Evolutionary conservation across 2,329 filamentous ascomycete species (phyloP), one percentile per base, ranked within the genome.

Genomic region (Botryotinia globosa): DNA sequence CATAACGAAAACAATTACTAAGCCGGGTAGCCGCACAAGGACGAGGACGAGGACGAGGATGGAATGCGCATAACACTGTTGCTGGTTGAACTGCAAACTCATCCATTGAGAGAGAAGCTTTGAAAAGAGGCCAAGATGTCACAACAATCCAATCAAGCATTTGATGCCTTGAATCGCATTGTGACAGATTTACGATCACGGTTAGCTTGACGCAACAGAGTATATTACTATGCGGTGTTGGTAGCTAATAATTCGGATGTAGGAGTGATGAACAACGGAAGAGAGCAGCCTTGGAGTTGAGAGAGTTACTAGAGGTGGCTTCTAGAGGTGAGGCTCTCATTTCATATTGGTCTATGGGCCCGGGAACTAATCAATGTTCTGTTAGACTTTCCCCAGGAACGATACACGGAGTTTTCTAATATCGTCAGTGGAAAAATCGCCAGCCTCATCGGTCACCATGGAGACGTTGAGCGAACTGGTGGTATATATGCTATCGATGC

Each of bases 401-500:
- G 91, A 75, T 98, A 98, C 83, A 83, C 86, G 73, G 86, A 88
- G 76, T 91, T 90, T 81, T 92, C 92, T 81, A 89, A 88, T 79
- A 85, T 88, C 72, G 87, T 92, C 75, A 91, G 89, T 79, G 84
- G 85, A 77, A 87, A 88, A 73, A 91, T 93, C 78, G 89, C 89
- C 72, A 85, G 87, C 76, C 87, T 98, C 76, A 94, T 97, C 74
- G 90, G 94, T 65, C 93, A 95, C 81, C 93, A 94, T 75, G 91
- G 89, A 83, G 94, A 97, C 81, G 90, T 91, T 78, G 96, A 99
- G 81, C 91, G 94, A 73, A 90, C 98, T 72, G 96, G 94, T 75
- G 97, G 96, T 69, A 92, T 99, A 75, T 91, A 96, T 78, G 95
- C 95, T 74, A 89, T 99, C 74, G 95, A 97, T 82, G 91, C 92